A percentile compares a stretch with the other conserved stretches of the same genome.
Conservation (phyloP, 768 basidiomycete genomes). For the Mycena vulgaris region DNA sequence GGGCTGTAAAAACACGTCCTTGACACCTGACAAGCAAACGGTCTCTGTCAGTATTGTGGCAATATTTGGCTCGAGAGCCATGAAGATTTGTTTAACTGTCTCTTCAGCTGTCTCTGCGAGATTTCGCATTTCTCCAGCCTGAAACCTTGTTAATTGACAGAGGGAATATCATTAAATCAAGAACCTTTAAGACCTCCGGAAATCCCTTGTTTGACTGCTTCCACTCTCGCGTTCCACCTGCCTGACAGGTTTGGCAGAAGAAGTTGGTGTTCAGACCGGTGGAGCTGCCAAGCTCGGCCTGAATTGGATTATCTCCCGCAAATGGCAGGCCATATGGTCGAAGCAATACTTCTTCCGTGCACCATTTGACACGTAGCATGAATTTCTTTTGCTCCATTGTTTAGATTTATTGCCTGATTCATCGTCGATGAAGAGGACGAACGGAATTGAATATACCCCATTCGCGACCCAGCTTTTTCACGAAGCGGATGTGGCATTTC, state of each 20-base stretch:
- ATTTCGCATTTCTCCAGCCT: background rate
- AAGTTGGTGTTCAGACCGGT: slow-evolving; percentile 49
- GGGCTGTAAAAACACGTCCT: background rate
- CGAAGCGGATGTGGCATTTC: slow-evolving; percentile 25
- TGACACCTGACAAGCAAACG: background rate
- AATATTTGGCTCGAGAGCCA: slow-evolving; percentile 20
- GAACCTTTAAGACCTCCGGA: background rate
- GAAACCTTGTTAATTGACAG: background rate
- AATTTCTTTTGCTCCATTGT: slow-evolving; percentile 46
- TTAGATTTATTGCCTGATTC: slow-evolving; percentile 47
- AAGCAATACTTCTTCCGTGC: slow-evolving; percentile 31
- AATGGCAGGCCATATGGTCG: slow-evolving; percentile 35
- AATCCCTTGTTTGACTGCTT: slow-evolving; percentile 37
- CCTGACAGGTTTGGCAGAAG: slow-evolving; percentile 51
- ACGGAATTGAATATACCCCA: slow-evolving; percentile 34
- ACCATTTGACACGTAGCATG: slow-evolving; percentile 40
- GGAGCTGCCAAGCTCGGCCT: slow-evolving; percentile 52
- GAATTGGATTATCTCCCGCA: slow-evolving; percentile 54
- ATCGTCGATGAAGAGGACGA: slow-evolving; percentile 44
- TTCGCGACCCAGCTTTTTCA: slow-evolving; percentile 26
- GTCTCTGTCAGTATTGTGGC: slow-evolving; percentile 3
- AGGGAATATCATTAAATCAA: background rate
- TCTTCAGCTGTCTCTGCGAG: slow-evolving; percentile 7
- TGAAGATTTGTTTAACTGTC: slow-evolving; percentile 24
- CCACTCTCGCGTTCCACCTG: slow-evolving; percentile 42